phyloP scores from a whole-genome alignment of 2,329 filamentous ascomycete species.

The Hymenoscyphus repandus region DNA sequence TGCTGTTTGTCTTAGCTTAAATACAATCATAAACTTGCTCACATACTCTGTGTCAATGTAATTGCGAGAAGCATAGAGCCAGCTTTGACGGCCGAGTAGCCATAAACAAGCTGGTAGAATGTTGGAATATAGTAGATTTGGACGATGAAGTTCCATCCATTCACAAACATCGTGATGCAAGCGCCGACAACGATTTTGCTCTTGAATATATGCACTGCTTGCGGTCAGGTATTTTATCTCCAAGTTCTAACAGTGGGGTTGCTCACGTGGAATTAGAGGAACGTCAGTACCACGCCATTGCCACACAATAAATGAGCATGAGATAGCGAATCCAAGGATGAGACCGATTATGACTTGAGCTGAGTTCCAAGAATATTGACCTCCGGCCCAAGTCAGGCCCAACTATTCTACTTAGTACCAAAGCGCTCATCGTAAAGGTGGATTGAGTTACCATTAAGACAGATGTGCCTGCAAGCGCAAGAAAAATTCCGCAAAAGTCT shows the following conservation, averaged over 20 bases:
- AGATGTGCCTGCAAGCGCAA: constrained; percentile 37
- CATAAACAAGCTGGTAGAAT: constrained; percentile 39
- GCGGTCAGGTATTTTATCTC: not conserved
- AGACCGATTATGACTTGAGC: constrained; percentile 47
- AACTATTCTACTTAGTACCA: not conserved
- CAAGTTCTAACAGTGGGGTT: too few relatives aligned
- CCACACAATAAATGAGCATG: not conserved
- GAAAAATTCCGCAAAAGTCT: constrained; percentile 19
- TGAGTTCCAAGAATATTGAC: constrained; percentile 49
- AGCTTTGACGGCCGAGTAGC: constrained; percentile 38
- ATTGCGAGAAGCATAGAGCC: constrained; percentile 39
- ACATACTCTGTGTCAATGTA: constrained; percentile 38
- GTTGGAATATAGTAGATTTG: constrained; percentile 43
- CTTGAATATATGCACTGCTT: constrained; percentile 47
- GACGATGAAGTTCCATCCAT: constrained; percentile 55
- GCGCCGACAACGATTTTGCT: constrained; percentile 48
- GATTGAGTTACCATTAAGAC: too few relatives aligned
- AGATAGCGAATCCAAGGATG: constrained; percentile 37
- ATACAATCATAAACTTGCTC: too few relatives aligned
- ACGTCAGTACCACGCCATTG: not conserved
- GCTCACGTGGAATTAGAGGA: not conserved
- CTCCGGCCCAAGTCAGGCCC: constrained; percentile 51
- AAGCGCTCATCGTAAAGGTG: too few relatives aligned
- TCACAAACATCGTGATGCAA: constrained; percentile 51
- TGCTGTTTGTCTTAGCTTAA: constrained; percentile 9